Percentiles rank a stretch among this genome's conserved stretches.
Evolutionary conservation across 2,329 filamentous ascomycete genomes (phyloP).

Genomic region (Colletotrichum sp.): DNA sequence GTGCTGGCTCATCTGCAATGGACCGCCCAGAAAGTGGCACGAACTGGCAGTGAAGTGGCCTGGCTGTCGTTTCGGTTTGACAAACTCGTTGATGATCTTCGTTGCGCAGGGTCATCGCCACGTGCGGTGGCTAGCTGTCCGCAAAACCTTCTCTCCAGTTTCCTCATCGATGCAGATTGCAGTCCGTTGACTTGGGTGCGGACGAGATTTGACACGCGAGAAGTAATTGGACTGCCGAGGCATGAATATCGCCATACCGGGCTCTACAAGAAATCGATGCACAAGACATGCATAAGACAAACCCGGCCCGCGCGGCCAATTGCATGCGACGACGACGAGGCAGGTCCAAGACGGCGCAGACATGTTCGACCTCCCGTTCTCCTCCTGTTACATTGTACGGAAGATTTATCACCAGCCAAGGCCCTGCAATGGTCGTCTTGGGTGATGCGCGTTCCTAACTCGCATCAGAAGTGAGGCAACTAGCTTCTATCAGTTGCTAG

Average conservation of each 20-base stretch:
- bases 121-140: not conserved
- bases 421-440: not conserved
- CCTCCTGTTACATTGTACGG: not conserved
- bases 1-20: not conserved
- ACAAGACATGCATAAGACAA: not conserved
- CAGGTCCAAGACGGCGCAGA: not conserved
- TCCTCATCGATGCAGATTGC: not conserved
- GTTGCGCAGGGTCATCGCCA: not conserved
- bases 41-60: not conserved
- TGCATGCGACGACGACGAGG: not conserved
- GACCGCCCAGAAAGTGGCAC: not conserved
- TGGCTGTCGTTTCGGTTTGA: constrained; percentile 11
- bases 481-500: not conserved
- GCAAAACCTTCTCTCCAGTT: not conserved
- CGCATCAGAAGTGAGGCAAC: not conserved
- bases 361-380: not conserved
- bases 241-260: not conserved
- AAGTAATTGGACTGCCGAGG: not conserved
- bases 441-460: not conserved
- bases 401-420: not conserved
- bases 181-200: not conserved
- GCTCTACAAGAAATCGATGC: not conserved
- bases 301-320: not conserved
- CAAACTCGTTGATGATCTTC: not conserved
- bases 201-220: not conserved